Base-by-base conservation (phyloP, 129 eudicot species). In the Apium graveolens region DNA sequence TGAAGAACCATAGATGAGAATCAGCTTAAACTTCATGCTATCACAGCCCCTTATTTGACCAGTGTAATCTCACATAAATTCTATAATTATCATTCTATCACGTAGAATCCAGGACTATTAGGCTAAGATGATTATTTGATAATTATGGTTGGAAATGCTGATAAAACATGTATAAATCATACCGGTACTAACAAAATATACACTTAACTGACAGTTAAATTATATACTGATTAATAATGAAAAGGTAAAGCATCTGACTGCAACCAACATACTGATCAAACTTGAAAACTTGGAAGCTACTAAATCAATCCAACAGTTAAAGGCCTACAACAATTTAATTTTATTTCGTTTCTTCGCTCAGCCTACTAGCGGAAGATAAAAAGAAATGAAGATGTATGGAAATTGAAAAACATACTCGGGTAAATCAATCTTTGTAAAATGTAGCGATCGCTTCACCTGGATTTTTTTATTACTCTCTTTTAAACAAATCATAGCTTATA, bases 261-360 rank as follows among this genome's bases (percentile, higher is more conserved):
- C 80, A 31, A 41, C 81, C 75, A 17, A 65, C 57, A 78, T 43
- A 38, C 31, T 57, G 45, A 41, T 31, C 60, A 43, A 27, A 32
- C 38, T 10, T 53, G 4, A 5, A 41, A 72, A 39, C 32, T 76
- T 38, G 29, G 35, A 51, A 66, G 37, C 80, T 77, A 60, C 17
- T 65, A 0, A 82, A 70, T 27, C 82, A 81, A 66, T 84, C 76
- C 82, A 43, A 66, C 84, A 84, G 53, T 73, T 71, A 60, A 55
- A 76, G 78, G 42, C 83, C 86, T 85, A 79, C 79, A 48, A 27
- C 71, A 9, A 76, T 43, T 81, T 76, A 84, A 34, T 38, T 38
- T 38, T 38, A 38, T 38, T 38, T 38, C 6, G 41, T 0, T 38
- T 38, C 5, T 38, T 38, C 5, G 41, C 41, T 38, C 41, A 38